Evolutionary conservation across 2,329 filamentous ascomycete species (phyloP), one percentile per base, ranked within the genome.

Genomic region (Trichoderma sp.): DNA sequence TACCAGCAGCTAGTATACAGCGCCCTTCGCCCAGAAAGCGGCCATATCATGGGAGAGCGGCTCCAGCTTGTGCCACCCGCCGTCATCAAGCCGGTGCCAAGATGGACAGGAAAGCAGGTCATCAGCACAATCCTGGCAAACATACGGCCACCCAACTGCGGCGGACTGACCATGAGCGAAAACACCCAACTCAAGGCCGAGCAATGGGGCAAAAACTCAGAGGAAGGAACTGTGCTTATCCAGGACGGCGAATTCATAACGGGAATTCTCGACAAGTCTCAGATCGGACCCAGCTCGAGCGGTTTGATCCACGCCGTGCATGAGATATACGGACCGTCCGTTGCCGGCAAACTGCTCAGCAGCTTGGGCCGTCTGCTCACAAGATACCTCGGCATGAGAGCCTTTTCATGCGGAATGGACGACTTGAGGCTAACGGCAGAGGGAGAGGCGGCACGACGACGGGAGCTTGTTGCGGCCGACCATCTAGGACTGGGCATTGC

Each of bases 61-160:
- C 91, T 99, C 65, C 87, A 93, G 76, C 90, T 94, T 39, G 84
- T 98, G 0, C 85, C 90, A 11, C 96, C 96, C 3, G 90, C 94
- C 2, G 85, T 98, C 52, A 83, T 94, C 73, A 96, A 94, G 77
- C 96, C 96, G 0, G 86, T 86, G 51, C 86, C 88, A 34, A 83
- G 94, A 66, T 99, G 96, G 96, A 98, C 94, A 2, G 96, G 96
- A 72, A 99, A 99, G 81, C 96, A 99, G 77, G 86, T 99, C 59
- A 91, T 99, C 71, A 95, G 93, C 4, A 97, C 94, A 0, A 91
- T 99, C 8, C 81, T 99, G 68, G 94, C 93, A 79, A 99, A 99
- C 76, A 94, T 98, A 74, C 91, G 89, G 71, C 96, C 96, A 0
- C 80, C 85, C 13, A 88, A 90, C 71, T 92, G 91, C 74, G 89